phyloP scores from a whole-genome alignment of 257 asterid genomes.

The Salvia miltiorrhiza region DNA sequence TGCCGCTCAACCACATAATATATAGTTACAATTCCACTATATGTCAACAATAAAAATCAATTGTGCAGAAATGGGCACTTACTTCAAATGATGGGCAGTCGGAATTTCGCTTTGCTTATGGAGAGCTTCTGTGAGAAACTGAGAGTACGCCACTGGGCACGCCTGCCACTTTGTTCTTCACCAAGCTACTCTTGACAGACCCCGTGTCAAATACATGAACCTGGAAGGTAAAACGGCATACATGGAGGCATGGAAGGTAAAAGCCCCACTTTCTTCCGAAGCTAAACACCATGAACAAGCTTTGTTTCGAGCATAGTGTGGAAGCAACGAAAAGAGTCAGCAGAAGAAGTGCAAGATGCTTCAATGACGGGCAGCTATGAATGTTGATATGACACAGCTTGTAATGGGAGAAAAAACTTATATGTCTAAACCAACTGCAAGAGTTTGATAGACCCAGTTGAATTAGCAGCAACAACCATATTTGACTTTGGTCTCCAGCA shows the following conservation, averaged over 20 bases:
- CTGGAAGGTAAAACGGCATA: too few species aligned
- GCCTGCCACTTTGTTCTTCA: neutral
- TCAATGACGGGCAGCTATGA: neutral
- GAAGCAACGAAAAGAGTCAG: neutral
- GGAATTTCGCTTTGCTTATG: neutral
- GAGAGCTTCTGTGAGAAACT: neutral
- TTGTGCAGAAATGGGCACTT: neutral
- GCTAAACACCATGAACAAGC: neutral
- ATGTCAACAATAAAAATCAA: neutral
- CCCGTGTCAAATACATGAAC: too few species aligned
- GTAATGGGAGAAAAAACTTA: neutral
- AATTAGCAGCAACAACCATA: constrained; percentile 78
- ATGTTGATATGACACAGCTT: neutral
- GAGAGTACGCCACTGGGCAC: neutral
- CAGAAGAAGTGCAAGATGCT: neutral
- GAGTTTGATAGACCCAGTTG: constrained; percentile 78
- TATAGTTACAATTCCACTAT: neutral
- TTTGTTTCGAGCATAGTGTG: neutral
- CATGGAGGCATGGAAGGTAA: neutral
- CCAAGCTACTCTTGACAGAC: neutral
- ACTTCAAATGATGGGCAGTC: neutral
- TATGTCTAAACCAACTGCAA: constrained; percentile 62
- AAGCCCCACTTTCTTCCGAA: neutral
- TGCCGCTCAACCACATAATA: constrained; percentile 14
- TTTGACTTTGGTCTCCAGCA: constrained; percentile 89